These are phyloP conservation scores for Saussurea involucrata DNA, from an alignment of 129 eudicot species.

Conservation along the genomic window DNA sequence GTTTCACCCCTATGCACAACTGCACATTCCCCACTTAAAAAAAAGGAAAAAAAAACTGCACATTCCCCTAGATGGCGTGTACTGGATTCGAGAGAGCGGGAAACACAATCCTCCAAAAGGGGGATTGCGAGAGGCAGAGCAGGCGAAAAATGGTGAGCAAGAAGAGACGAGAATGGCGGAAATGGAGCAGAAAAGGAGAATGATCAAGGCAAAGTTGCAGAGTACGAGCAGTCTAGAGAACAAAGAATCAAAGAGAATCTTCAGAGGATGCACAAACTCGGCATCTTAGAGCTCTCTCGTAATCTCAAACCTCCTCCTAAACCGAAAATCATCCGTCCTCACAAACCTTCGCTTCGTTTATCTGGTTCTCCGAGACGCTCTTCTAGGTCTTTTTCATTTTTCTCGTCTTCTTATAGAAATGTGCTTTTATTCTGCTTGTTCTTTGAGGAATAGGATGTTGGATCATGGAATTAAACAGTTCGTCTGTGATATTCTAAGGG, in stretches of 20 bases:
- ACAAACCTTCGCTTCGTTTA: not conserved
- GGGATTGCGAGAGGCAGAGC: not conserved
- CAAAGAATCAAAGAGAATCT: constrained; percentile 62
- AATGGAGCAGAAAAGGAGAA: constrained; percentile 15
- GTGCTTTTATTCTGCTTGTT: not conserved
- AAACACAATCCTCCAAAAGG: not conserved
- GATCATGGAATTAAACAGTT: too few relatives aligned
- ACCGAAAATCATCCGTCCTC: constrained; percentile 6
- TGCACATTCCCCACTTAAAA: too few relatives aligned
- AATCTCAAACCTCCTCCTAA: constrained; percentile 34
- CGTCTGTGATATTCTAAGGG: too few relatives aligned
- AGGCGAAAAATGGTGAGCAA: constrained; percentile 33
- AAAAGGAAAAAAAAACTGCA: too few relatives aligned
- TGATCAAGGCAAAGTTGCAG: constrained; percentile 14
- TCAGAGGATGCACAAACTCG: constrained; percentile 56
- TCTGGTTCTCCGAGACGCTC: constrained; percentile 50
- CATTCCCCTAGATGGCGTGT: too few relatives aligned
- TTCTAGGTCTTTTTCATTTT: constrained; percentile 34
- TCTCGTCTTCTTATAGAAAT: not conserved
- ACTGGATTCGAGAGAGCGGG: not conserved
- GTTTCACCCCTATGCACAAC: too few relatives aligned
- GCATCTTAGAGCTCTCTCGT: constrained; percentile 59
- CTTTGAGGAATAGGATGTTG: not conserved
- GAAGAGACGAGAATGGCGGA: not conserved
- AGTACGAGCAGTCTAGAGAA: constrained; percentile 52